Evolutionary conservation across 345 rosid genomes (phyloP).

Genomic region (Melaleuca quinquenervia): DNA sequence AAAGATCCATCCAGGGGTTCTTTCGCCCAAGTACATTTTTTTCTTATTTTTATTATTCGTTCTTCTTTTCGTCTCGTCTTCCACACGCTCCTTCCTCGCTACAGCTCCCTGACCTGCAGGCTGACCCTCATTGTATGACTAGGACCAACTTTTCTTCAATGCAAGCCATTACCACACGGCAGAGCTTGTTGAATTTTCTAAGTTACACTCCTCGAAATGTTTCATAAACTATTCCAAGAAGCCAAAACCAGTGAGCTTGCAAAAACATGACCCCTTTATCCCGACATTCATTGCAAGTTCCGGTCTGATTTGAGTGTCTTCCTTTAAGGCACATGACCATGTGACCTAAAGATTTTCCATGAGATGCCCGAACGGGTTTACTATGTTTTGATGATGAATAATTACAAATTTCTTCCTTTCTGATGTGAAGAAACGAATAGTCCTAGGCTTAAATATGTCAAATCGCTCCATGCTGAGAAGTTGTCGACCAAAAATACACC

Average conservation of each 20-base stretch:
- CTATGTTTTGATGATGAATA: neutral
- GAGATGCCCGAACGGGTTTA: constrained; percentile 7
- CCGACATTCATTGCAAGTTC: neutral
- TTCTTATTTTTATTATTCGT: too few species aligned
- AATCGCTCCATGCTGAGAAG: constrained; percentile 30
- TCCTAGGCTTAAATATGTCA: constrained; percentile 40
- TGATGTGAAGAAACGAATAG: neutral
- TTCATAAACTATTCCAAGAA: constrained; percentile 33
- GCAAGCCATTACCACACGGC: too few species aligned
- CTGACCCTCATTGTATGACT: too few species aligned
- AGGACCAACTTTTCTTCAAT: too few species aligned
- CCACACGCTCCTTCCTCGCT: too few species aligned
- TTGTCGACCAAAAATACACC: constrained; percentile 23
- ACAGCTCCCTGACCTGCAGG: too few species aligned
- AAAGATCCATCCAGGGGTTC: too few species aligned
- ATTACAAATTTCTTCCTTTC: neutral
- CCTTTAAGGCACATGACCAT: rapidly evolving
- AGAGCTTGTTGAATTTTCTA: neutral
- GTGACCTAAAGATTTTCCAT: constrained; percentile 7
- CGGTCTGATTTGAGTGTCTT: neutral
- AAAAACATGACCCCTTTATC: neutral
- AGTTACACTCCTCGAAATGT: constrained; percentile 9
- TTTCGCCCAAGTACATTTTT: too few species aligned
- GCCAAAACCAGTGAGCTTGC: constrained; percentile 37
- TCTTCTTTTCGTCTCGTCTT: too few species aligned